Evolutionary conservation across 257 asterid species (phyloP).

Genomic region (Sherardia arvensis): DNA sequence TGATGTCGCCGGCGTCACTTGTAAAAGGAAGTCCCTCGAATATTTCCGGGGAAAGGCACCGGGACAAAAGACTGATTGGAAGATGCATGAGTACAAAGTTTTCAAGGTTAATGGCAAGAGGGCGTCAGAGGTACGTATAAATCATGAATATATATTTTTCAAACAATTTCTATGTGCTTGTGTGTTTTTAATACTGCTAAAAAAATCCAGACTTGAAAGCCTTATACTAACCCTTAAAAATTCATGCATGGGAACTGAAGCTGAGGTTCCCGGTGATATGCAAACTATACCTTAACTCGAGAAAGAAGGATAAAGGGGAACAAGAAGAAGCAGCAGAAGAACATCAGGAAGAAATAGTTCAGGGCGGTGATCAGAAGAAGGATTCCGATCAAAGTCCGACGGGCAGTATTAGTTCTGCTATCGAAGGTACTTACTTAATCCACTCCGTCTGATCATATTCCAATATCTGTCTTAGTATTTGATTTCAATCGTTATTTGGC

Average conservation of each 20-base stretch:
- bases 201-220: too few species aligned
- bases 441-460: too few species aligned
- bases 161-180: too few species aligned
- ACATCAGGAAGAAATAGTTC: background rate
- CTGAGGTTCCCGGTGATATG: background rate
- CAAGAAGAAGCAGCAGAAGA: background rate
- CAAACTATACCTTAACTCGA: background rate
- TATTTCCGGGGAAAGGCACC: background rate
- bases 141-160: too few species aligned
- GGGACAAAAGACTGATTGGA: constrained; percentile 9
- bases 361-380: background rate
- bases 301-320: too few species aligned
- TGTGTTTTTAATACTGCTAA: too few species aligned
- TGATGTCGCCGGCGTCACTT: background rate
- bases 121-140: background rate
- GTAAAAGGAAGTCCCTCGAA: constrained; percentile 5
- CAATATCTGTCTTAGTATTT: too few species aligned
- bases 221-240: background rate
- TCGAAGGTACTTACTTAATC: background rate
- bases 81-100: constrained; percentile 24
- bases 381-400: background rate
- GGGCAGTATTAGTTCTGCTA: background rate
- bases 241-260: background rate
- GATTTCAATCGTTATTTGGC: background rate
- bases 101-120: background rate